Evolutionary conservation across 2,329 filamentous ascomycete species (phyloP), one percentile per base, ranked within the genome.

Genomic region (Drechslerella coelobrocha): DNA sequence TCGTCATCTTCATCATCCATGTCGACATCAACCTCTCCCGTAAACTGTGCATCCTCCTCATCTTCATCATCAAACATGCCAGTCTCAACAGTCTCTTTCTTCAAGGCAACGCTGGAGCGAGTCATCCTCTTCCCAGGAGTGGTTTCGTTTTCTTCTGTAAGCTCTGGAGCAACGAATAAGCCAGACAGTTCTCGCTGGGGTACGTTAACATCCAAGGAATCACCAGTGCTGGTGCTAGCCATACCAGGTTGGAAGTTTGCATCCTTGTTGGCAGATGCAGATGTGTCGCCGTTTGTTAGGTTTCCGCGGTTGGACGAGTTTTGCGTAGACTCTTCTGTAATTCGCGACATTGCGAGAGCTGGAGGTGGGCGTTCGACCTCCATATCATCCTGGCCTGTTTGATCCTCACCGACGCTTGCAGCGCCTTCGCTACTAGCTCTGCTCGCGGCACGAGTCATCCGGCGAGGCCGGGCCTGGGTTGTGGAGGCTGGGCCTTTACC

Each of bases 81-180:
- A 19, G 78, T 79, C 73, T 85, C 83, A 66, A 84, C 80, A 2
- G 83, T 84, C 52, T 82, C 83, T 73, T 86, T 83, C 76, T 83
- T 80, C 71, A 84, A 82, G 34, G 80, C 79, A 73, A 81, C 83
- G 19, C 80, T 79, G 17, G 79, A 47, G 12, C 68, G 59, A 24
- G 78, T 75, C 79, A 59, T 27, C 29, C 48, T 59, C 27, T 26
- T 56, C 29, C 21, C 65, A 37, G 59, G 37, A 45, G n/a, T 56
- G 41, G 45, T 17, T 27, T 51, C 54, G 51, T 21, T 12, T 75
- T 75, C 34, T 74, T 74, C 66, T 71, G 27, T 12, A 45, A 60
- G 39, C 31, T 62, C 52, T 10, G 59, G 53, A 50, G 53, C n/a
- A 53, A 62, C 23, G 19, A 60, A 53, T 71, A 71, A 71, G 54